phyloP scores from a whole-genome alignment of 2,329 filamentous ascomycete genomes.

The Arthroderma sp. region DNA sequence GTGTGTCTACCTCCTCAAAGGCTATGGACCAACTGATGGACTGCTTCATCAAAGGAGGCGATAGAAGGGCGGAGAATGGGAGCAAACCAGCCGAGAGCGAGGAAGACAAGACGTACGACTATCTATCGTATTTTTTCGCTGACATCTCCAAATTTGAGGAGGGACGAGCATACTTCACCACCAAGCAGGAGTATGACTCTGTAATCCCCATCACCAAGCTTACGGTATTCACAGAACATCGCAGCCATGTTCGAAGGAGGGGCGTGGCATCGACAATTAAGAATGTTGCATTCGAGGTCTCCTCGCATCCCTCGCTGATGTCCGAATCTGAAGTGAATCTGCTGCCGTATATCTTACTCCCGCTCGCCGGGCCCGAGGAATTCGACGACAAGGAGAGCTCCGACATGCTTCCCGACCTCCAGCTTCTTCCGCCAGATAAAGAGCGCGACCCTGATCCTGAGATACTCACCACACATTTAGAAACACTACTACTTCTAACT shows the following conservation, averaged over 20 bases:
- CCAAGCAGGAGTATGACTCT: slow-evolving; percentile 60
- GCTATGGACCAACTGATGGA: slow-evolving; percentile 88
- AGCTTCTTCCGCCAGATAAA: slow-evolving; percentile 83
- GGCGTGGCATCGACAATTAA: slow-evolving; percentile 97
- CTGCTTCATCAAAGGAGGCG: slow-evolving; percentile 85
- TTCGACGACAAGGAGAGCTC: slow-evolving; percentile 77
- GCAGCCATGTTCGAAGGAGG: slow-evolving; percentile 67
- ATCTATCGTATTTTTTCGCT: slow-evolving; percentile 86
- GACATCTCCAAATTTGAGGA: slow-evolving; percentile 75
- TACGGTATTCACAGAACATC: slow-evolving; percentile 86
- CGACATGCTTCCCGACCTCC: slow-evolving; percentile 78
- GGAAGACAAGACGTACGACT: slow-evolving; percentile 55
- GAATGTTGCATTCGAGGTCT: slow-evolving; percentile 75
- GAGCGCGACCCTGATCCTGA: slow-evolving; percentile 61
- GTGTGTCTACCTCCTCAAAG: slow-evolving; percentile 58
- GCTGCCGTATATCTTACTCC: slow-evolving; percentile 76
- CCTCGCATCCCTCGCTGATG: slow-evolving; percentile 59
- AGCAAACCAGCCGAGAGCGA: slow-evolving; percentile 65
- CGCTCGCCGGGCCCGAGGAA: slow-evolving; percentile 77
- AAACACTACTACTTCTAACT: slow-evolving; percentile 73
- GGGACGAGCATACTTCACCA: slow-evolving; percentile 63
- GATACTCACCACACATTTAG: slow-evolving; percentile 76
- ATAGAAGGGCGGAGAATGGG: slow-evolving; percentile 39
- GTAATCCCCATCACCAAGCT: slow-evolving; percentile 87
- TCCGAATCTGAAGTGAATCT: slow-evolving; percentile 63